Evolutionary conservation across 805 yeast species (phyloP), one percentile per base, ranked within the genome.

Genomic region (Lipomyces chichibuensis): DNA sequence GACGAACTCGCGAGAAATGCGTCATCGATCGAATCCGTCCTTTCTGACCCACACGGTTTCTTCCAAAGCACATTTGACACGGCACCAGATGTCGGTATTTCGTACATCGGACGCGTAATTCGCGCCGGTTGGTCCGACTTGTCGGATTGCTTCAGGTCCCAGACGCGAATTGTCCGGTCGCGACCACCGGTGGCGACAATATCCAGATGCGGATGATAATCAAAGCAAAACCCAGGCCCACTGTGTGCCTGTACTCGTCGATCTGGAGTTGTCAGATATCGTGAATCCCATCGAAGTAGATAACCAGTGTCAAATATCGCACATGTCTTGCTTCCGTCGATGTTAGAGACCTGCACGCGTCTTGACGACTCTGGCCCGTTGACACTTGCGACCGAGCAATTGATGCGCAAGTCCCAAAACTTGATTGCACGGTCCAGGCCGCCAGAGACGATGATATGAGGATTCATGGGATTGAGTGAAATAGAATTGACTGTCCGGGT

Each of bases 141-240:
- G 23, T 63, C 74, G 25, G 79, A 83, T 0, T 79, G 72, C 11
- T 77, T 75, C 83, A 86, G 79, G 73, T 85, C 88, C 94, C 96
- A 91, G 2, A 90, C 86, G 68, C 90, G 91, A 46, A 90, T 81
- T 71, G 87, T 88, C 62, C 89, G 88, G 77, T 95, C 99, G 73
- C 98, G 83, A 7, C 99, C 99, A 17, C 98, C 98, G 25, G 97
- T 91, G 4, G 88, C 88, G 25, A 95, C 84, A 73, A 88, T 90
- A 69, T 93, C 97, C 49, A 83, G 76, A 51, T 87, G 88, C 0
- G 96, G 96, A 75, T 93, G 97, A 88, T 97, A 92, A 73, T 91
- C 92, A 3, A 95, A 77, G 3, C 96, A 86, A 20, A 93, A 80
- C 0, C 97, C 98, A 1, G 97, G 96, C 0, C 97, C 97, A 1